These are phyloP conservation scores for Erythrophleum fordii DNA, from an alignment of 306 rosid species.

Conservation along the genomic window DNA sequence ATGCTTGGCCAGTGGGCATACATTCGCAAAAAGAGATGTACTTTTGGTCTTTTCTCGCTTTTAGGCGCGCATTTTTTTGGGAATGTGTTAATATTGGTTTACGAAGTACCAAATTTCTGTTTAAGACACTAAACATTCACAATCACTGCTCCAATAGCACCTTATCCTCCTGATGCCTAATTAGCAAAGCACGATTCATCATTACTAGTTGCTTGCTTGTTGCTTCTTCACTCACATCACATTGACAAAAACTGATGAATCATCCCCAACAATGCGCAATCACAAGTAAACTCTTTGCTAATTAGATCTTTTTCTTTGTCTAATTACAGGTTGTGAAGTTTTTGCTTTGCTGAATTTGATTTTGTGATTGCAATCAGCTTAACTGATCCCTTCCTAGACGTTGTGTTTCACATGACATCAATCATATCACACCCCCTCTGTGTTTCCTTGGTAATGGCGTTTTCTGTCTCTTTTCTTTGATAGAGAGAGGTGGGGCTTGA, in stretches of 20 bases:
- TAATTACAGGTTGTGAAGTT: neutral
- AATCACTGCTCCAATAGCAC: slow-evolving; percentile 43
- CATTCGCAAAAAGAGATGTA: slow-evolving; percentile 47
- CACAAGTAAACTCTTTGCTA: too few relatives aligned
- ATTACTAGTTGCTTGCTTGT: too few relatives aligned
- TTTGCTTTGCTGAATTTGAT: neutral
- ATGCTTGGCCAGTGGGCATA: slow-evolving; percentile 34
- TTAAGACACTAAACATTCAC: slow-evolving; percentile 48
- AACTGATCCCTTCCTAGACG: neutral
- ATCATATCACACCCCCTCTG: neutral
- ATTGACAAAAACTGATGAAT: neutral
- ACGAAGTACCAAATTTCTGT: slow-evolving; percentile 44
- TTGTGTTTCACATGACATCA: neutral
- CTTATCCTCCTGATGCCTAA: slow-evolving; percentile 10
- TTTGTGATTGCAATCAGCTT: neutral
- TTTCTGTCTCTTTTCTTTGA: slow-evolving; percentile 15
- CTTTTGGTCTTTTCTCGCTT: slow-evolving; percentile 48
- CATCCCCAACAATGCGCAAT: neutral
- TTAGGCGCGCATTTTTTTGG: slow-evolving; percentile 46
- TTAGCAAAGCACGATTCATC: too few relatives aligned
- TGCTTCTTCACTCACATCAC: neutral
- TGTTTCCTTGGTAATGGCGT: slow-evolving; percentile 45
- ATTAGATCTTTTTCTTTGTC: neutral
- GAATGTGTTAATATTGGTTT: slow-evolving; percentile 35
- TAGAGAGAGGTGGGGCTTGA: slow-evolving; percentile 43